Percentiles rank a stretch among this genome's conserved stretches.
These are phyloP conservation scores for Vachellia pachyceras DNA, from an alignment of 306 rosid genomes.

Conservation along the genomic window DNA sequence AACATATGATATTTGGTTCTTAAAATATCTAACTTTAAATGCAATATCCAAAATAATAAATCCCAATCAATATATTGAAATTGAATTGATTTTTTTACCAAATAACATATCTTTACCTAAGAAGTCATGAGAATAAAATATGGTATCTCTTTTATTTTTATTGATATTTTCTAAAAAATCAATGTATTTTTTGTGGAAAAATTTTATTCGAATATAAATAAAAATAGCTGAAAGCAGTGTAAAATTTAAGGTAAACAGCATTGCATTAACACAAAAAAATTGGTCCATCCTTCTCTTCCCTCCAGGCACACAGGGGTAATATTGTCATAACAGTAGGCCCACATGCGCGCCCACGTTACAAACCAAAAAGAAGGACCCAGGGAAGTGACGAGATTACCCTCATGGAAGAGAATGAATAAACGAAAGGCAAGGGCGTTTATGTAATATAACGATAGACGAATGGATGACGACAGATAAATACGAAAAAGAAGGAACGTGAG, in stretches of 20 bases:
- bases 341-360: slow-evolving; percentile 58
- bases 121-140: neutral
- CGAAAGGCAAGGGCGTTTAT: slow-evolving; percentile 1
- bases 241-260: neutral
- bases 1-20: neutral
- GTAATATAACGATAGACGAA: slow-evolving; percentile 11
- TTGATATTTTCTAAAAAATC: neutral
- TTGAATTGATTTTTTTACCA: neutral
- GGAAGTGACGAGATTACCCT: slow-evolving; percentile 44
- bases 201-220: neutral
- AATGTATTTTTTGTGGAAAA: neutral
- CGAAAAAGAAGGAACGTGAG: slow-evolving; percentile 54
- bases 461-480: slow-evolving; percentile 43
- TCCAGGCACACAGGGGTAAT: slow-evolving; percentile 40
- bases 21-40: neutral
- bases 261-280: neutral
- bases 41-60: neutral
- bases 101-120: neutral
- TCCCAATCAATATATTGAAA: neutral
- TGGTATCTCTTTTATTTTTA: neutral
- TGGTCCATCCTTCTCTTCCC: neutral
- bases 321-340: slow-evolving; percentile 38
- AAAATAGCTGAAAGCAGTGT: neutral
- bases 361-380: neutral
- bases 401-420: accelerated